Conservation (phyloP, 2,329 filamentous ascomycete species). For the Corynespora cassiicola region DNA sequence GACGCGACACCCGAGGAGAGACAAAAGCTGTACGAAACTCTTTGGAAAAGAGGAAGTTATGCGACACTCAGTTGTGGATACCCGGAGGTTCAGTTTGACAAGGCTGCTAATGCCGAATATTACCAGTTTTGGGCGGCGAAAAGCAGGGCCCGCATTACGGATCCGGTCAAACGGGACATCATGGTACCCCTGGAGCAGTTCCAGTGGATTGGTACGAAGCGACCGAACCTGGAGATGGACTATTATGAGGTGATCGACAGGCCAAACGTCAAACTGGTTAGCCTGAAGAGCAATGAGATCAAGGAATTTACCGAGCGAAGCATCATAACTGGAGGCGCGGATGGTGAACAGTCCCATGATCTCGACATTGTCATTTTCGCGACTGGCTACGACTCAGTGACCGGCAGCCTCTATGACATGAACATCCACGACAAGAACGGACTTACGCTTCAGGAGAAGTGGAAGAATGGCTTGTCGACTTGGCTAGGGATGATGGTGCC, state of each 20-base stretch:
- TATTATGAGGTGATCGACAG: constrained; percentile 42
- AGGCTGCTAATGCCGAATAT: constrained; percentile 40
- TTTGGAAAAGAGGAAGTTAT: no score
- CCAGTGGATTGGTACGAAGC: constrained; percentile 3
- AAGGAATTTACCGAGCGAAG: constrained; percentile 52
- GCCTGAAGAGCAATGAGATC: constrained; percentile 44
- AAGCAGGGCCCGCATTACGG: constrained; percentile 38
- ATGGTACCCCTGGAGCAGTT: constrained; percentile 40
- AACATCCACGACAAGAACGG: constrained; percentile 1
- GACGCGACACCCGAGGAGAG: constrained; percentile 24
- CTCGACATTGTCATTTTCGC: constrained; percentile 59
- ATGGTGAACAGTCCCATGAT: constrained; percentile 49
- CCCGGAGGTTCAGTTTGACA: no score
- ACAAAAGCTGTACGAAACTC: constrained; percentile 17
- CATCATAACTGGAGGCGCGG: constrained; percentile 54
- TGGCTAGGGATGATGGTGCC: constrained; percentile 1
- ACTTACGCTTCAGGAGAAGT: constrained; percentile 12
- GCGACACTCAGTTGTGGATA: no score
- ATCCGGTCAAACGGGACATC: constrained; percentile 43
- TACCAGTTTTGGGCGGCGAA: constrained; percentile 49
- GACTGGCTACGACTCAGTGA: constrained; percentile 47
- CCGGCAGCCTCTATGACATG: constrained; percentile 23
- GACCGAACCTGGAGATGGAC: constrained; percentile 16
- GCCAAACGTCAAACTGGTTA: constrained; percentile 55
- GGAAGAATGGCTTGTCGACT: constrained; percentile 1